Evolutionary conservation across 208 protist species (phyloP), one percentile per base, ranked within the genome.

Genomic region (Trichomonas tenax): DNA sequence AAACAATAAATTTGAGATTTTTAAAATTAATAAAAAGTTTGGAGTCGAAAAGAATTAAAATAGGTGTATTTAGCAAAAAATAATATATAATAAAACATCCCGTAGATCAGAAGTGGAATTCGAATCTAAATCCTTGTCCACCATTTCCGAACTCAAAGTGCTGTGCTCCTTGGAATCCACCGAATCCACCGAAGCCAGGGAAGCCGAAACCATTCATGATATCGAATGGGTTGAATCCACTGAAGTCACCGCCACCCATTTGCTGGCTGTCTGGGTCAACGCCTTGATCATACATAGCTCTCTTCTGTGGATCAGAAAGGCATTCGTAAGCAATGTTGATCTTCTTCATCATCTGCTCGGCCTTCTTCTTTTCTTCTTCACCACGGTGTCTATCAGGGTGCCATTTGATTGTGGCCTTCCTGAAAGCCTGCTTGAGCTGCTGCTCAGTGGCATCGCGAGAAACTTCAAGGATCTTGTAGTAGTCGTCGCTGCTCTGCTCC

Each of bases 331-430:
- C 86, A 6, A 14, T 3, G 15, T 93, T 93, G 40, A 93, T 93
- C 44, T 40, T 48, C 46, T 93, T 93, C 86, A 93, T 93, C n/a
- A 48, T 93, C 86, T 93, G 41, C 45, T 93, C 86, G 17, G 86
- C 86, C 36, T 93, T 38, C 44, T 93, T 93, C 44, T 93, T 93
- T 26, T 93, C n/a, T 6, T 48, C 26, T 15, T 23, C 40, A 11
- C 45, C 44, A 0, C 45, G 41, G 31, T 44, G 44, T 34, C 86
- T 23, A 15, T 93, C 86, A 34, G 86, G 86, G 31, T 93, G 86
- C 86, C 86, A 93, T 38, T 93, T 93, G 44, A 93, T 51, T 9
- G 31, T 44, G 1, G 26, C 0, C 44, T 93, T 93, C 3, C 86
- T 4, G 31, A 48, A 93, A 49, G 86, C 86, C n/a, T 48, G 21